Evolutionary conservation across 495 filamentous ascomycete genomes (phyloP), one percentile per base, ranked within the genome.

Genomic region (Xylaria telfairii): DNA sequence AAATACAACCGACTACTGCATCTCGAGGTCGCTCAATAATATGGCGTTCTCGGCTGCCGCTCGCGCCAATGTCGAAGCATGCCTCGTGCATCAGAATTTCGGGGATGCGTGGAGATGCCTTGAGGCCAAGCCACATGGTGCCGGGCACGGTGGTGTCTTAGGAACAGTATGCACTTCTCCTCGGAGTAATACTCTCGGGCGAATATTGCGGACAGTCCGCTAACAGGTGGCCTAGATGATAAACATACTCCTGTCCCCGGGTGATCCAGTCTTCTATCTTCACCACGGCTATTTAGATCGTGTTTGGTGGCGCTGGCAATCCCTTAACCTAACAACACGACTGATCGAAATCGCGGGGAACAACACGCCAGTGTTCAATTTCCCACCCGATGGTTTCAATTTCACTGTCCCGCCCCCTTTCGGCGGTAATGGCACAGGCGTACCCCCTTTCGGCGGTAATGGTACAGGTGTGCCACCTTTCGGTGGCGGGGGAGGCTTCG

Each of bases 221-320:
- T 74, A 8, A 72, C 56, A 8, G 37, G 37, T 4, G 21, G 0
- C 39, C 53, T 39, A 81, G 80, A 81, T 83, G 80, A 30, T 73
- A 19, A 75, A 80, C 41, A 30, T 71, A 8, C 57, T 72, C 54
- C 44, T 73, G 24, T 75, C 72, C 51, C 79, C 79, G 3, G 79
- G 78, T 17, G 87, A 88, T 65, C 86, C 86, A 26, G 71, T 84
- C 0, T 88, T 88, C 70, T 85, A 81, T 63, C 76, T 88, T 32
- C 86, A 88, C 65, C 85, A 88, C 72, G 77, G 78, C 10, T 84
- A 82, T 74, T 75, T 88, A 4, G 86, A 88, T 72, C 80, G 82
- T 5, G 10, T 87, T 21, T 88, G 85, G 85, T 80, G 78, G 74
- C 67, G 75, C 7, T 88, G 87, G 86, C 86, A 88, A 71, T 74